These are phyloP conservation scores for Eleusine coracana DNA, from an alignment of 176 grass and related monocot species.

Conservation along the genomic window DNA sequence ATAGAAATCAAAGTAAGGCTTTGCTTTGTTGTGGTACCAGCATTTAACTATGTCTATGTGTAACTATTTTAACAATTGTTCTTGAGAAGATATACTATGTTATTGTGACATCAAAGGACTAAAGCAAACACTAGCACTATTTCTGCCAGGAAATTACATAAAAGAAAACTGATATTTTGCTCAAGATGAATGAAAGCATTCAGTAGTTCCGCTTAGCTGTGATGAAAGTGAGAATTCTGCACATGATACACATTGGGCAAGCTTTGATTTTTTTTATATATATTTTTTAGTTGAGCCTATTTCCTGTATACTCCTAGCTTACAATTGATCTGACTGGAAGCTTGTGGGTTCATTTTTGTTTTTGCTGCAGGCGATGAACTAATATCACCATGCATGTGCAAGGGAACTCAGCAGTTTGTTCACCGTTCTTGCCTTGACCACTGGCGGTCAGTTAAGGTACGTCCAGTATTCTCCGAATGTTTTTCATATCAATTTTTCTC, in stretches of 20 bases:
- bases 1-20: constrained; percentile 8
- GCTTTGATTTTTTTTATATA: background rate
- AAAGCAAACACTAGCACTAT: background rate
- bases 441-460: constrained; percentile 97
- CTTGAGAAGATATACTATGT: constrained; percentile 7
- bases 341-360: background rate
- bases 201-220: background rate
- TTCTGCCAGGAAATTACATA: constrained; percentile 14
- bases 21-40: background rate
- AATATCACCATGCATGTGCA: constrained; percentile 98
- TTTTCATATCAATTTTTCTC: constrained; percentile 9
- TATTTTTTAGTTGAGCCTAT: constrained; percentile 4
- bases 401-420: constrained; percentile 98
- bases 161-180: constrained; percentile 5
- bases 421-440: constrained; percentile 98
- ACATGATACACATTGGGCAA: constrained; percentile 5
- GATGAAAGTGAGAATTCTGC: background rate
- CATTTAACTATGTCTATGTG: background rate
- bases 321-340: constrained; percentile 3
- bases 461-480: background rate
- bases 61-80: constrained; percentile 24
- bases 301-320: background rate
- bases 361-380: constrained; percentile 78
- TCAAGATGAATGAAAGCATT: constrained; percentile 2
- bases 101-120: background rate